Evolutionary conservation across 2,329 filamentous ascomycete genomes (phyloP).

Genomic region (Conoideocrella luteorostrata): DNA sequence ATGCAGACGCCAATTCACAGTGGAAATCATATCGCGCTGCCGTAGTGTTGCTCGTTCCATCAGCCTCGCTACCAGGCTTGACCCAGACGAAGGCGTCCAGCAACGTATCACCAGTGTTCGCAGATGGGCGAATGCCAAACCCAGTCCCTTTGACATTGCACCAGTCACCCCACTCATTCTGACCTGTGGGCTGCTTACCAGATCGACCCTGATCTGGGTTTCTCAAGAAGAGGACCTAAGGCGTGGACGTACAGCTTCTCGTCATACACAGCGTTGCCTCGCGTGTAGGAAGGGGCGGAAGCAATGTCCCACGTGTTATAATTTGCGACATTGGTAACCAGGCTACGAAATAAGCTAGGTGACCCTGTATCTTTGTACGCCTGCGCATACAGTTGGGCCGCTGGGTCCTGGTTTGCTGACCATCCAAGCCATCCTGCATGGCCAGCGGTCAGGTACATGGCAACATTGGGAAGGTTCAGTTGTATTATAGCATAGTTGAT

Average conservation of each 20-base stretch:
- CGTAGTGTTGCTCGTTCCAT: constrained; percentile 28
- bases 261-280: constrained; percentile 43
- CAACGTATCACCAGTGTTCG: constrained; percentile 52
- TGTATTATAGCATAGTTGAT: constrained; percentile 44
- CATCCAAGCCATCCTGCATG: constrained; percentile 55
- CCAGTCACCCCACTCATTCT: constrained; percentile 59
- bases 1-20: constrained; percentile 46
- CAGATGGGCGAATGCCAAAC: constrained; percentile 57
- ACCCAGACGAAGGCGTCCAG: constrained; percentile 65
- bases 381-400: constrained; percentile 38
- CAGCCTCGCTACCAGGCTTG: constrained; percentile 59
- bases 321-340: constrained; percentile 54
- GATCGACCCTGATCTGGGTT: constrained; percentile 44
- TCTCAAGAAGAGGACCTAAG: constrained; percentile 56
- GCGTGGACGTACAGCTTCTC: constrained; percentile 53
- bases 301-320: constrained; percentile 44
- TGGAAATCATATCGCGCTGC: constrained; percentile 12
- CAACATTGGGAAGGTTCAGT: constrained; percentile 49
- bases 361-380: constrained; percentile 45
- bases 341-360: constrained; percentile 43
- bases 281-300: constrained; percentile 39
- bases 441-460: constrained; percentile 52
- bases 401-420: constrained; percentile 44
- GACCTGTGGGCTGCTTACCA: constrained; percentile 55
- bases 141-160: constrained; percentile 59